phyloP scores from a whole-genome alignment of 73 alveolate species.

The Paraurostyla sp. region DNA sequence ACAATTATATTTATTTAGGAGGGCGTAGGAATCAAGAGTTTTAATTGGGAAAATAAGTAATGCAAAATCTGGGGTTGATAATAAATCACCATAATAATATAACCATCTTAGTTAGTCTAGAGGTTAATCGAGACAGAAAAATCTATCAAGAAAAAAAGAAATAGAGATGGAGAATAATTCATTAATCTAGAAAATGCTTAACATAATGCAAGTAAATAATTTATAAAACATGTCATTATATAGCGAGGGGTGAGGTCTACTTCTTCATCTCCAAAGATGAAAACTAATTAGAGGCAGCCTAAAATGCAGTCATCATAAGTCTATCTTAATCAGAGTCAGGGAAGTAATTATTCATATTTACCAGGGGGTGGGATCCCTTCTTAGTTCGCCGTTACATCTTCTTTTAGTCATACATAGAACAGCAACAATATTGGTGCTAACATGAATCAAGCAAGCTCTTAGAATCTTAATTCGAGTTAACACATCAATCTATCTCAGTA shows the following conservation, averaged over 20 bases:
- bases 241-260: slow-evolving; percentile 36
- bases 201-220: slow-evolving; percentile 22
- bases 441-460: too few relatives aligned
- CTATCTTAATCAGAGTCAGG: too few relatives aligned
- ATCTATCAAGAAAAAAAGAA: background rate
- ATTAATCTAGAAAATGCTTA: slow-evolving; percentile 8
- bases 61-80: background rate
- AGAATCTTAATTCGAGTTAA: too few relatives aligned
- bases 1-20: background rate
- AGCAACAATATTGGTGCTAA: too few relatives aligned
- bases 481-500: too few relatives aligned
- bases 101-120: background rate
- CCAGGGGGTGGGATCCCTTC: slow-evolving; percentile 22
- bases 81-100: background rate
- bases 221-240: background rate
- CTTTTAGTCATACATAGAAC: background rate
- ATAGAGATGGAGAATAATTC: slow-evolving; percentile 24
- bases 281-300: background rate
- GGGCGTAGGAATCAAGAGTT: slow-evolving; percentile 4
- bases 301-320: background rate
- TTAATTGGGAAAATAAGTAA: background rate
- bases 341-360: background rate
- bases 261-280: background rate
- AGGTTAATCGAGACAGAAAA: background rate
- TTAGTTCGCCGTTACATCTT: background rate